Evolutionary conservation across 179 eudicot species (phyloP).

Genomic region (Sideroxylon spinosum): DNA sequence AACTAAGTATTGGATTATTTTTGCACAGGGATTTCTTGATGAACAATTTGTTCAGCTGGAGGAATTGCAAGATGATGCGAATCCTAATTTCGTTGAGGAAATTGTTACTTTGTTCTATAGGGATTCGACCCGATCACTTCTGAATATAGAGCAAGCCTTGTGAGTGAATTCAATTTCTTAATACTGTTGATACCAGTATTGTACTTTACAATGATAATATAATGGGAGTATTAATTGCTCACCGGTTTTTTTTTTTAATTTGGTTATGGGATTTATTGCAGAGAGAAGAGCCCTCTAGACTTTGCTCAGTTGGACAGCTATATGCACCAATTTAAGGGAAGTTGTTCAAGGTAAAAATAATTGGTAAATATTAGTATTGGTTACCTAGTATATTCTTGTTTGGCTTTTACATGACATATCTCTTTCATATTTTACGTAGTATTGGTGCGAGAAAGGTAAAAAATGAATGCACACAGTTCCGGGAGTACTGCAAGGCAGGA

Average conservation of each 20-base stretch:
- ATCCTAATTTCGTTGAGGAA: slow-evolving; percentile 87
- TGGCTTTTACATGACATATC: neutral
- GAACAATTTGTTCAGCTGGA: slow-evolving; percentile 82
- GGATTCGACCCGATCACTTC: slow-evolving; percentile 63
- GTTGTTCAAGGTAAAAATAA: slow-evolving; percentile 63
- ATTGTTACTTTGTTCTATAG: slow-evolving; percentile 68
- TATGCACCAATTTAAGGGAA: slow-evolving; percentile 86
- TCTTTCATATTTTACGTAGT: slow-evolving; percentile 28
- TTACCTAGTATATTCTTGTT: slow-evolving; percentile 1
- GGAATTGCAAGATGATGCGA: slow-evolving; percentile 80
- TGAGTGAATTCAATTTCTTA: slow-evolving; percentile 21
- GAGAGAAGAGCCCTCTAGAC: slow-evolving; percentile 64
- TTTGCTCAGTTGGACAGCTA: slow-evolving; percentile 58
- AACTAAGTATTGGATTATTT: neutral
- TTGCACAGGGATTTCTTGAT: slow-evolving; percentile 67
- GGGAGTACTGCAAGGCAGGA: slow-evolving; percentile 64
- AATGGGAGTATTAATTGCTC: neutral
- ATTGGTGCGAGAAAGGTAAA: slow-evolving; percentile 88
- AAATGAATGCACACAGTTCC: slow-evolving; percentile 74
- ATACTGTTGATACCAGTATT: neutral
- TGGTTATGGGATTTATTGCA: slow-evolving; percentile 15
- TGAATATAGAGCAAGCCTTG: slow-evolving; percentile 68
- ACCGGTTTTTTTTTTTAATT: neutral
- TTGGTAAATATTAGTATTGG: neutral
- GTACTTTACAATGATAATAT: neutral